Evolutionary conservation across 2,329 filamentous ascomycete genomes (phyloP).

Genomic region (Stromatinia cepivora): DNA sequence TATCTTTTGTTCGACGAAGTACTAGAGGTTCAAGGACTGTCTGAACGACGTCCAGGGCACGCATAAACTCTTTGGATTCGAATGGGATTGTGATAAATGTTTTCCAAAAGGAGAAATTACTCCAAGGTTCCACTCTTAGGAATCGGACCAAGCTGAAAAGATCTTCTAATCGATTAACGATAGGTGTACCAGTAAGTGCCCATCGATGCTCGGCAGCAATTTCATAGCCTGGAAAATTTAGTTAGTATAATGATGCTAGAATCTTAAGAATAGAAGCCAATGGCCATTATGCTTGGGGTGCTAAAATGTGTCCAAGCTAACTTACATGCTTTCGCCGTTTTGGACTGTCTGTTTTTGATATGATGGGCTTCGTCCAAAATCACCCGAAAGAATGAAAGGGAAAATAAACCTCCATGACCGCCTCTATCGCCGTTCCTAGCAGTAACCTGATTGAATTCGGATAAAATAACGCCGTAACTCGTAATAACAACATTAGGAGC

Average conservation of each 20-base stretch:
- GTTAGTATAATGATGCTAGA: neutral
- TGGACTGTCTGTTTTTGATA: slow-evolving; percentile 87
- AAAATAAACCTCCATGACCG: slow-evolving; percentile 76
- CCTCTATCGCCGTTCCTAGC: slow-evolving; percentile 65
- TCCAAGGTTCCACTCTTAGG: slow-evolving; percentile 93
- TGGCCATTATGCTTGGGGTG: neutral
- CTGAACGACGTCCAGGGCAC: slow-evolving; percentile 93
- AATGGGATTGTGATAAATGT: slow-evolving; percentile 98
- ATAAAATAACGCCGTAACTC: slow-evolving; percentile 88
- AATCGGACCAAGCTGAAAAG: slow-evolving; percentile 92
- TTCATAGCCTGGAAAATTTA: slow-evolving; percentile 58
- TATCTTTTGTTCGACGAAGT: slow-evolving; percentile 91
- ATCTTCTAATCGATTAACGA: slow-evolving; percentile 94
- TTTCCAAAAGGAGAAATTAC: slow-evolving; percentile 98
- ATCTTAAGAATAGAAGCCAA: neutral
- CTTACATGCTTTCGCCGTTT: slow-evolving; percentile 84
- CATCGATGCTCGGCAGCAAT: slow-evolving; percentile 83
- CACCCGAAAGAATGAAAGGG: slow-evolving; percentile 88
- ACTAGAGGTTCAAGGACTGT: slow-evolving; percentile 96
- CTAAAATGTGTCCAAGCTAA: neutral
- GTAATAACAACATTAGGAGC: slow-evolving; percentile 93
- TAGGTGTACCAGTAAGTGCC: slow-evolving; percentile 92
- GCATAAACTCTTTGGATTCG: slow-evolving; percentile 90
- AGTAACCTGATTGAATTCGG: slow-evolving; percentile 78
- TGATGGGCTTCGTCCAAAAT: slow-evolving; percentile 94